Base-by-base conservation (phyloP, 2,329 filamentous ascomycete species). In the Cordyceps tenuipes region DNA sequence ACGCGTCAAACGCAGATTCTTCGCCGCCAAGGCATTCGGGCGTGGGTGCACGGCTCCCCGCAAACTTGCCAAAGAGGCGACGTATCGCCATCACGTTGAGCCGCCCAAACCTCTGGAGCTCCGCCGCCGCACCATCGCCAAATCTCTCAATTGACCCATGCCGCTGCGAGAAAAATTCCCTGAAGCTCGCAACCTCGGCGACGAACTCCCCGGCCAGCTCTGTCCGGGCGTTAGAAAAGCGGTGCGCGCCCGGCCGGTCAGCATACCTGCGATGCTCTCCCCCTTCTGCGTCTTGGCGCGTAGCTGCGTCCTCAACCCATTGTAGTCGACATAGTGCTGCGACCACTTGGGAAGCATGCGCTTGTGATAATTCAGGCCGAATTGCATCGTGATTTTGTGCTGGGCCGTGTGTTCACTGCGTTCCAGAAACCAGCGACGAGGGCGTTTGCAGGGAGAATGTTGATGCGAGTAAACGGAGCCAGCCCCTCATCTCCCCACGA, bases 291-390 rank as follows among this genome's bases (percentile, higher is more conserved):
- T 57, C 23, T 46, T 52, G 13, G 41, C 48, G 7, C 49, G 49
- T 2, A 52, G 48, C 49, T 52, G 57, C 48, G 46, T 41, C 21
- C 71, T 69, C 26, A 73, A 53, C 23, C 52, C 58, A 47, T 66
- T 63, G 57, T 72, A 71, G 50, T 68, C 64, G 23, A 70, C 57
- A 60, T 72, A 72, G 21, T 62, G 54, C 12, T 63, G 39, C 3
- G 62, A 61, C 70, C 68, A 72, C 58, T 69, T 67, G 4, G 69
- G 65, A 5, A 69, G 59, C 23, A 66, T 63, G 49, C 64, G 59
- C 9, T 34, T 61, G 52, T 70, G 65, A 8, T 68, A 67, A 39
- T 70, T 59, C n/a, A 65, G 62, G 7, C 68, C 67, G 53, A 72
- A 72, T 49, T 64, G 67, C 71, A 72, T 71, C 57, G 39, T 47